Conservation (phyloP, 495 filamentous ascomycete genomes). For the Apiosordaria backusii region DNA sequence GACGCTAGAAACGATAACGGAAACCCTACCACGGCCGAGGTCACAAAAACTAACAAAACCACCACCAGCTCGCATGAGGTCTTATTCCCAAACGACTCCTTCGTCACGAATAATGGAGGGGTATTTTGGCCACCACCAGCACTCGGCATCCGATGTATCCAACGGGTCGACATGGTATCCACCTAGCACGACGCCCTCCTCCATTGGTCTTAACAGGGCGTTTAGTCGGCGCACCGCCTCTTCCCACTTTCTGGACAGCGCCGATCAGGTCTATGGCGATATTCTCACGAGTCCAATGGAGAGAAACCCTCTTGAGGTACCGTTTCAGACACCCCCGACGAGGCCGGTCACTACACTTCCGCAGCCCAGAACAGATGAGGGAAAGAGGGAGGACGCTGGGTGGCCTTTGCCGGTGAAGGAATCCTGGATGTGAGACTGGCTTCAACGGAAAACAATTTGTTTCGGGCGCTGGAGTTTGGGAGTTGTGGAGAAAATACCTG, state of each 20-base stretch:
- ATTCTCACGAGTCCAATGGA: slow-evolving; percentile 17
- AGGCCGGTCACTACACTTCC: not conserved
- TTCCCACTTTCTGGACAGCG: slow-evolving; percentile 10
- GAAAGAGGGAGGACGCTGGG: slow-evolving; percentile 13
- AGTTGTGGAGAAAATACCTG: not conserved
- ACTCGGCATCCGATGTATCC: not conserved
- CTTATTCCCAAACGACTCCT: not conserved
- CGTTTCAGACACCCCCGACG: not conserved
- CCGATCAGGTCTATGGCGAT: slow-evolving; percentile 11
- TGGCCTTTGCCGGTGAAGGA: slow-evolving; percentile 13
- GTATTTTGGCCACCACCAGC: not conserved
- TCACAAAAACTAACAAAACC: not conserved
- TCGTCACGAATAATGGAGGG: not conserved
- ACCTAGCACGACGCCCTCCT: not conserved
- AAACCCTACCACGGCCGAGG: not conserved
- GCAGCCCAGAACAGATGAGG: not conserved
- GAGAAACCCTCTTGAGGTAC: not conserved
- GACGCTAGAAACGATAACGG: not conserved
- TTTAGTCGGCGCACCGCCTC: slow-evolving; percentile 10
- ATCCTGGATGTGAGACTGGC: not conserved
- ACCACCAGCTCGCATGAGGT: not conserved
- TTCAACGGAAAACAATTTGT: not conserved
- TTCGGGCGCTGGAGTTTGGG: not conserved
- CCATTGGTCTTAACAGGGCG: not conserved
- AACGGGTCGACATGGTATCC: not conserved